Conservation (phyloP, 176 grass and related monocot species). For the Thinopyrum elongatum region DNA sequence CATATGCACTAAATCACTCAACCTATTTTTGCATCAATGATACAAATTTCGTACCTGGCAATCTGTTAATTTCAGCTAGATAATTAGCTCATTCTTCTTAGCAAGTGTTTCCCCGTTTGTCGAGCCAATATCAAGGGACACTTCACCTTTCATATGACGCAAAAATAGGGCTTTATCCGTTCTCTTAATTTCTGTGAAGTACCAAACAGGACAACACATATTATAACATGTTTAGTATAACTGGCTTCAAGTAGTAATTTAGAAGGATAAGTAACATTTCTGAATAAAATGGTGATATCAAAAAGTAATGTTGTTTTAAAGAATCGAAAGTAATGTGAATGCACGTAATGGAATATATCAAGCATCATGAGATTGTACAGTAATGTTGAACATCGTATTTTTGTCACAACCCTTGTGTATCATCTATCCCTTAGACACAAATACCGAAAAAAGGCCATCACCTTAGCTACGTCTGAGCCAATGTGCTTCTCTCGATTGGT, state of each 20-base stretch:
- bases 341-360: background rate
- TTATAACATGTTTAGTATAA: constrained; percentile 17
- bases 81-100: constrained; percentile 77
- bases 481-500: constrained; percentile 65
- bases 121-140: constrained; percentile 44
- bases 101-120: constrained; percentile 25
- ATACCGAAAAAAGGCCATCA: constrained; percentile 20
- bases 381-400: constrained; percentile 3
- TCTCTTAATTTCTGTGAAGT: constrained; percentile 63
- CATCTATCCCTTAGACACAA: background rate
- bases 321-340: background rate
- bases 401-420: background rate
- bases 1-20: background rate
- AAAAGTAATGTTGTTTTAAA: background rate
- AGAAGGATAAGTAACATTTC: background rate
- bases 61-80: constrained; percentile 83
- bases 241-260: background rate
- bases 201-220: constrained; percentile 14
- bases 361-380: background rate
- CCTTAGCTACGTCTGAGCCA: constrained; percentile 81
- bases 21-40: background rate
- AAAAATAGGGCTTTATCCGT: constrained; percentile 71
- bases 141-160: constrained; percentile 73
- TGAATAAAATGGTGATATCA: background rate
- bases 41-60: constrained; percentile 50